phyloP scores from a whole-genome alignment of 768 basidiomycete species.

The Leccinum broughii region DNA sequence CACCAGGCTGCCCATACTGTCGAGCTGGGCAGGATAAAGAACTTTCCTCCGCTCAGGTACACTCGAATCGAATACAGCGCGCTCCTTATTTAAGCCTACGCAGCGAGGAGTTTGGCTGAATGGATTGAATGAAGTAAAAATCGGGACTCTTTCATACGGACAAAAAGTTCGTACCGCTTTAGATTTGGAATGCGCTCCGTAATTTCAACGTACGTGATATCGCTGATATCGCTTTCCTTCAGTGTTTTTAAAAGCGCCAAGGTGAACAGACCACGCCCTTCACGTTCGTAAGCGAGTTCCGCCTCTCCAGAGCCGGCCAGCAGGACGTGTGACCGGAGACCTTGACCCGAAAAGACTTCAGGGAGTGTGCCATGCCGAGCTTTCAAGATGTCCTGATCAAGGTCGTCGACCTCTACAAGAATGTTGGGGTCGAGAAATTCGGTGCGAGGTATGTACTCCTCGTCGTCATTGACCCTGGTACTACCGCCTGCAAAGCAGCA shows the following conservation, averaged over 20 bases:
- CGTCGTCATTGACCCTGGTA: constrained; percentile 19
- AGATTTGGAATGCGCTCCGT: constrained; percentile 13
- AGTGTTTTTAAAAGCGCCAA: constrained; percentile 16
- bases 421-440: constrained; percentile 3
- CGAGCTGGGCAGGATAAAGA: neutral
- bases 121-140: neutral
- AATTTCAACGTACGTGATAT: constrained; percentile 27
- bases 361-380: constrained; percentile 15
- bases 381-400: constrained; percentile 31
- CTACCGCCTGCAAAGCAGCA: constrained; percentile 45
- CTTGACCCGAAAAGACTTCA: constrained; percentile 26
- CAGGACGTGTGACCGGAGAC: constrained; percentile 38
- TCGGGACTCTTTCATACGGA: neutral
- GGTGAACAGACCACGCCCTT: constrained; percentile 28
- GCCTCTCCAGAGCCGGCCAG: constrained; percentile 43
- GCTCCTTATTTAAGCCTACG: constrained; percentile 23
- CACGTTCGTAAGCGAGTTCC: constrained; percentile 32
- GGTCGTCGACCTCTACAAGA: neutral
- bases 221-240: neutral
- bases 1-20: neutral
- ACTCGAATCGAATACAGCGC: constrained; percentile 23
- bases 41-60: constrained; percentile 2
- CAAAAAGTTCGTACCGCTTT: constrained; percentile 1
- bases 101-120: constrained; percentile 32
- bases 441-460: constrained; percentile 8